Conservation (phyloP, 345 rosid species). For the Jatropha curcas region DNA sequence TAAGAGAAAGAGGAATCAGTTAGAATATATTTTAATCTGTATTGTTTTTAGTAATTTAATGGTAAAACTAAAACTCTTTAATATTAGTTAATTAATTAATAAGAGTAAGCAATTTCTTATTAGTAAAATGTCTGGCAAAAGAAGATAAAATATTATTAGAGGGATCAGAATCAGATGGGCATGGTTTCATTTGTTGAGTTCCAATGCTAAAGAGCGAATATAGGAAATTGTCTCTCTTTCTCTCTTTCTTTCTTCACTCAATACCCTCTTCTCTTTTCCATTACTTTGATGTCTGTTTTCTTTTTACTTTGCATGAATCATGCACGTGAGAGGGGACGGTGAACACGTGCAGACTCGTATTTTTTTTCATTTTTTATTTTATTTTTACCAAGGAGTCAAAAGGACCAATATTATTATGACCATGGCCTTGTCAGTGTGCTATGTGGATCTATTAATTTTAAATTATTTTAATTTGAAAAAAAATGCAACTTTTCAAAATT, state of each 20-base stretch:
- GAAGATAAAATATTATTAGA: constrained; percentile 1
- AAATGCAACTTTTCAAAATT: neutral
- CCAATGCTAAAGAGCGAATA: constrained; percentile 53
- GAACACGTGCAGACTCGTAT: constrained; percentile 35
- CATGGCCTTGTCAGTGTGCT: neutral
- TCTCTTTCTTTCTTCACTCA: constrained; percentile 1
- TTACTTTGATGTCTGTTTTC: neutral
- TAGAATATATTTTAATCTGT: neutral
- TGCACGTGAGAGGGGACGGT: constrained; percentile 38
- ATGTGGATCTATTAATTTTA: neutral
- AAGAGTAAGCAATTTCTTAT: constrained; percentile 20
- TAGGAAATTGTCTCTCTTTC: constrained; percentile 43
- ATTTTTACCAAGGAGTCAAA: neutral
- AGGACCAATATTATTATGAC: neutral
- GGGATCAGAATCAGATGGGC: constrained; percentile 19
- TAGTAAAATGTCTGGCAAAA: constrained; percentile 12
- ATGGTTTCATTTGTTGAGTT: constrained; percentile 37
- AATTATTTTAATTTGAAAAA: neutral
- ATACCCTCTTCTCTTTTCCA: constrained; percentile 5
- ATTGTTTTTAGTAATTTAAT: no score
- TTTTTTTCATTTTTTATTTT: constrained; percentile 3
- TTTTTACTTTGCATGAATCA: constrained; percentile 19
- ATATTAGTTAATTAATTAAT: constrained; percentile 8
- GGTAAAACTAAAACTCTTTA: constrained; percentile 7
- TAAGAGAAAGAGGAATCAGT: constrained; percentile 9